Percentiles rank a stretch among this genome's conserved stretches.
Conservation (phyloP, 495 filamentous ascomycete genomes). For the Penicillium salamii region DNA sequence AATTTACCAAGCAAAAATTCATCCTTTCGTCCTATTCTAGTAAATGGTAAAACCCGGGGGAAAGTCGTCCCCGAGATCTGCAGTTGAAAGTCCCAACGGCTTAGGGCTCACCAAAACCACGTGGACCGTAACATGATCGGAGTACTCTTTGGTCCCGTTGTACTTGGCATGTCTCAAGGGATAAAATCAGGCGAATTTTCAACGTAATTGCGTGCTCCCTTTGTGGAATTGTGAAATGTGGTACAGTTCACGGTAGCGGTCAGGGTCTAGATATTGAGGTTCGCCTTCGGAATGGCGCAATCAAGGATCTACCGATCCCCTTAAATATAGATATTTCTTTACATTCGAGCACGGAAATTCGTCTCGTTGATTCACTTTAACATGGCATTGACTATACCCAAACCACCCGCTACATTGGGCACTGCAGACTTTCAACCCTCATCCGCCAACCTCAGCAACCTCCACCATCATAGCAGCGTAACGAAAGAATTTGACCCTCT, state of each 20-base stretch:
- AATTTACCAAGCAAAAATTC: too few relatives aligned
- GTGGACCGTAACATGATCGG: neutral
- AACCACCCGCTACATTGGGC: neutral
- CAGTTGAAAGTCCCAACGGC: neutral
- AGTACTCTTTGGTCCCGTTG: neutral
- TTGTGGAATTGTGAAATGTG: slow-evolving; percentile 2
- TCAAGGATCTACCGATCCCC: neutral
- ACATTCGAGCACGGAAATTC: too few relatives aligned
- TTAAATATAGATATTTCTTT: neutral
- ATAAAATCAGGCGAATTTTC: neutral
- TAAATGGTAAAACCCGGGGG: neutral
- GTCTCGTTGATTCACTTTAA: neutral
- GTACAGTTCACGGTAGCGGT: slow-evolving; percentile 2
- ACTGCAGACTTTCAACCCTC: neutral
- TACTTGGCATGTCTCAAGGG: too few relatives aligned
- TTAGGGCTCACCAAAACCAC: slow-evolving; percentile 1
- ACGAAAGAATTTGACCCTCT: slow-evolving; percentile 33
- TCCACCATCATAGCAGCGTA: slow-evolving; percentile 31
- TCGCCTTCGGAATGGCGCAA: too few relatives aligned
- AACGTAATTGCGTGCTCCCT: slow-evolving; percentile 3
- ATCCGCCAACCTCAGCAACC: neutral
- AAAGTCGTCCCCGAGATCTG: neutral
- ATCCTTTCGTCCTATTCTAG: neutral
- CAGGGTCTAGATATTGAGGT: neutral
- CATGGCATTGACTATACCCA: slow-evolving; percentile 13